Evolutionary conservation across 73 alveolate genomes (phyloP), one percentile per base, ranked within the genome.

Genomic region (Paramecium sonneborni): DNA sequence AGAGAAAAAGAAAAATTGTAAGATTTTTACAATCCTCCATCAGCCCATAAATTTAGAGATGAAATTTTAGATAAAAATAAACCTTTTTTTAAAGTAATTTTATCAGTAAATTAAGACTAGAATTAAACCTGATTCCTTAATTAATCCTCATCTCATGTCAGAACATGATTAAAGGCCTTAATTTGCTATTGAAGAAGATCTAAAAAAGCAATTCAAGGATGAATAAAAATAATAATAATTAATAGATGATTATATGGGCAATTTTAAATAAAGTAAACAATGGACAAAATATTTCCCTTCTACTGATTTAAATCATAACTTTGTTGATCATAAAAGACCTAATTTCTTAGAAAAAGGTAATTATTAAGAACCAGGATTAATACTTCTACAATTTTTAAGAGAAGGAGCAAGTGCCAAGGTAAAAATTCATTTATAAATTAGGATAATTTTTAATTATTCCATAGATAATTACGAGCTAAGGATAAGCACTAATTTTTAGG

Each of bases 151-250:
- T 79, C 32, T 41, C 6, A 79, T 79, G 76, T 79, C 76, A 43
- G 90, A 79, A 44, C 76, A 43, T 79, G 90, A 79, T 79, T 10
- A 79, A 79, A 39, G 90, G 7, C 90, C 90, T 14, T 23, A 41
- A 44, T 79, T 43, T 79, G 72, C 76, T 15, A 79, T 79, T 18
- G 57, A 79, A 79, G 28, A 79, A 7, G 76, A 79, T 10, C 10
- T 43, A 23, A 79, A 20, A 18, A 20, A 10, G 26, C 3, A 79
- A 46, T 20, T 4, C 15, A 39, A 46, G 48, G 90, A 38, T 0
- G 90, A 79, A 43, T 12, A 39, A 44, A 24, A 12, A 23, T 20
- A 44, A 43, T 79, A 79, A 44, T 44, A 79, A 26, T 23, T 5
- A 43, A 79, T 41, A 0, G 76, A 76, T 21, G 88, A 76, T 39